A percentile compares a stretch with the other conserved stretches of the same genome.
These are phyloP conservation scores for Wickerhamiella domercqiae DNA, from an alignment of 805 yeast genomes.

Conservation along the genomic window DNA sequence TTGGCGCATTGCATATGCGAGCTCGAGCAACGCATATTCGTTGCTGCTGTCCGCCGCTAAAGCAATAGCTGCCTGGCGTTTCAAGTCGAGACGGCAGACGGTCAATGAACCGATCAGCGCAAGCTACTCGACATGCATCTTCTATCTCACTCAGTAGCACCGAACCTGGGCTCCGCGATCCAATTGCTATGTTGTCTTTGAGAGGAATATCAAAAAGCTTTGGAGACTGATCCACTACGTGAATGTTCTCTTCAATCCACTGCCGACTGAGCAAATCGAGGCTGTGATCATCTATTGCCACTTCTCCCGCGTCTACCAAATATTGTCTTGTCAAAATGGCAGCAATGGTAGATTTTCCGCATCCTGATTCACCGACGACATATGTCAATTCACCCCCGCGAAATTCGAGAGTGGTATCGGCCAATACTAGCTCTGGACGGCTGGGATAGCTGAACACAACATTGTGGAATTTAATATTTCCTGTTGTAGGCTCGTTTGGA, in stretches of 20 bases:
- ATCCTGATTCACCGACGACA: constrained; percentile 78
- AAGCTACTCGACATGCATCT: constrained; percentile 37
- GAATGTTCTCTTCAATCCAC: constrained; percentile 49
- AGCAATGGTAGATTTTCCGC: constrained; percentile 79
- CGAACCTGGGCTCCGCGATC: constrained; percentile 21
- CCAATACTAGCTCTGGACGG: constrained; percentile 36
- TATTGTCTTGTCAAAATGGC: constrained; percentile 50
- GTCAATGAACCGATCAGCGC: constrained; percentile 32
- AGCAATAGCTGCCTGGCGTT: constrained; percentile 27
- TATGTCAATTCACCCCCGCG: constrained; percentile 36
- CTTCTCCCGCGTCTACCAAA: constrained; percentile 34
- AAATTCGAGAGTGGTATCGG: constrained; percentile 33
- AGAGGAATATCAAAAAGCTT: constrained; percentile 50
- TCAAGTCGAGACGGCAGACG: constrained; percentile 41
- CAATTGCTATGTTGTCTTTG: constrained; percentile 46
- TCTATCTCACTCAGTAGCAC: constrained; percentile 21
- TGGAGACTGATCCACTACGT: constrained; percentile 60
- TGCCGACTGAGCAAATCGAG: constrained; percentile 28
- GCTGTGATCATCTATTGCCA: constrained; percentile 41
- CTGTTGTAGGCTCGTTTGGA: constrained; percentile 6
- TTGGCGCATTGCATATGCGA: constrained; percentile 49
- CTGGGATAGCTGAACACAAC: constrained; percentile 44
- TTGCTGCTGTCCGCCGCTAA: constrained; percentile 91
- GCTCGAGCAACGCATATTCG: constrained; percentile 78
- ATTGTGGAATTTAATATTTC: constrained; percentile 9